Base-by-base conservation (phyloP, 2,329 filamentous ascomycete species). In the Fusarium albidum region DNA sequence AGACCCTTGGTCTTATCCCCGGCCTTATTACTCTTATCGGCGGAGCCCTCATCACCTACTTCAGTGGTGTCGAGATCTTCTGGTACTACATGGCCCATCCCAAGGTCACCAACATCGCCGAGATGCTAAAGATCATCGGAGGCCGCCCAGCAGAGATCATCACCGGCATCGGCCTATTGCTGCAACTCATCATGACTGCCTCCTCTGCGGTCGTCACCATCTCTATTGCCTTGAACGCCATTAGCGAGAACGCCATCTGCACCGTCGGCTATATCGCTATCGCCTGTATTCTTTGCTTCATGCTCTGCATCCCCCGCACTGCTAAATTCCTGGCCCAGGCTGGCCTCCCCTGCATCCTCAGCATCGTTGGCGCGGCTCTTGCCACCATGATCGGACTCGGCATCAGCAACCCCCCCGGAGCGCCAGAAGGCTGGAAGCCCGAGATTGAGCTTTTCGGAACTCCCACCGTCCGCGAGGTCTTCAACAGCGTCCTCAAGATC, bases 221-320 rank as follows among this genome's bases (percentile, higher is more conserved):
- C 37, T 81, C 85, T 29, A 82, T 86, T 64, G 88, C 86, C 63
- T 77, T 87, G 53, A 88, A 88, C 71, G 87, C 84, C 39, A 85
- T 88, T 70, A 82, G 80, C n/a, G 75, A 78, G 44, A 79, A 85
- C 65, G 75, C 76, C 13, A 66, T 84, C 10, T 89, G 86, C 73
- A 88, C 86, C 1, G 80, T 89, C 41, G 79, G 76, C 29, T 89
- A 87, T 68, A 80, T 82, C n/a, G 78, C 81, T 14, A 79, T 89
- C 48, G 79, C 84, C 6, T 83, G 84, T 5, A 69, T 85, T 33
- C 75, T 86, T 45, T 85, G 81, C 6, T 87, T 79, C 63, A 52
- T 83, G 25, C 84, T 80, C 63, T 88, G 85, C 1, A 75, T 89
- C 18, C 86, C 86, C 1, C 78, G 86, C 41, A 89, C 86, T 0